Conservation (phyloP, 176 grass and related monocot species). For the Oryza officinalis region DNA sequence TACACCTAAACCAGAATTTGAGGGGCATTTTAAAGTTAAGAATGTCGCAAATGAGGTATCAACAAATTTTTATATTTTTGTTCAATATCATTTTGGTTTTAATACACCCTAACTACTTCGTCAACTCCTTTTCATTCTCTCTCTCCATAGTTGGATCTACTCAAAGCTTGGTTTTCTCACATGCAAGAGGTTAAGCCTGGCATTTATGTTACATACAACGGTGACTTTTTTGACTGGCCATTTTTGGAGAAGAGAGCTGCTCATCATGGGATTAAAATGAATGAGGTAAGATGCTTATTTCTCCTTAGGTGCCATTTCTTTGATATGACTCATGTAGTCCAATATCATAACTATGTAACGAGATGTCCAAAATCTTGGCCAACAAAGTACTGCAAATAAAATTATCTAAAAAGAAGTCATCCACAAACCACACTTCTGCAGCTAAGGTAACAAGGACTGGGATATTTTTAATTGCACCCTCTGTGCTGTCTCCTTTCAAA, state of each 20-base stretch:
- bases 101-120: slow-evolving; percentile 10
- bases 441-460: neutral
- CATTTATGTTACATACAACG: slow-evolving; percentile 99
- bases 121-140: slow-evolving; percentile 38
- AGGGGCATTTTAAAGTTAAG: slow-evolving; percentile 87
- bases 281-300: slow-evolving; percentile 53
- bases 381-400: slow-evolving; percentile 30
- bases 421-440: slow-evolving; percentile 23
- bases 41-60: slow-evolving; percentile 91
- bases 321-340: slow-evolving; percentile 11
- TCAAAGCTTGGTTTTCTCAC: slow-evolving; percentile 94
- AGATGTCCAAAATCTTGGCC: neutral
- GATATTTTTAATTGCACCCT: neutral
- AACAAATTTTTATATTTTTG: neutral
- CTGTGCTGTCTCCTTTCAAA: neutral
- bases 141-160: slow-evolving; percentile 65
- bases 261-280: slow-evolving; percentile 89
- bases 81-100: slow-evolving; percentile 16
- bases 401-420: neutral
- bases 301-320: slow-evolving; percentile 5
- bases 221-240: slow-evolving; percentile 99
- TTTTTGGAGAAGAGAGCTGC: slow-evolving; percentile 97
- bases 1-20: slow-evolving; percentile 96
- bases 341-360: neutral
- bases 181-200: slow-evolving; percentile 99